These are phyloP conservation scores for Arabis hirsuta DNA, from an alignment of 345 rosid genomes.

Conservation along the genomic window DNA sequence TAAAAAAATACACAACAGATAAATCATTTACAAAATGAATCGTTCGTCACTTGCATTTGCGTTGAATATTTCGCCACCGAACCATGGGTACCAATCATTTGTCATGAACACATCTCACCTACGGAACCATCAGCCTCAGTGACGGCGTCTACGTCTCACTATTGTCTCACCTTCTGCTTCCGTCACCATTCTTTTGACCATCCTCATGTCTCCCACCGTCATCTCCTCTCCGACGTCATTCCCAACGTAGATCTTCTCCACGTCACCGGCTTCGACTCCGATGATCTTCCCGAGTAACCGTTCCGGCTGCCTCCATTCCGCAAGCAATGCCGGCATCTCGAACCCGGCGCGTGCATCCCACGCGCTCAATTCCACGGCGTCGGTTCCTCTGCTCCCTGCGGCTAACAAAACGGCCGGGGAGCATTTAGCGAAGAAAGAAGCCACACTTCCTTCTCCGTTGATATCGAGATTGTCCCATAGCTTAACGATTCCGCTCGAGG, in stretches of 20 bases:
- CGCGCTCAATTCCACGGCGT: constrained; percentile 45
- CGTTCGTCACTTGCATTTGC: constrained; percentile 14
- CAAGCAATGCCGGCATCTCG: constrained; percentile 53
- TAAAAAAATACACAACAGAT: neutral
- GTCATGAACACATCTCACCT: neutral
- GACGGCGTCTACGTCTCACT: constrained; percentile 69
- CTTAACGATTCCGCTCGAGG: constrained; percentile 41
- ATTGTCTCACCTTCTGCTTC: constrained; percentile 47
- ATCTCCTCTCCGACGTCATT: constrained; percentile 49
- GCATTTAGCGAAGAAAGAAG: constrained; percentile 41
- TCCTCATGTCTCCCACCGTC: constrained; percentile 68
- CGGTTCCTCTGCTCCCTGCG: constrained; percentile 42
- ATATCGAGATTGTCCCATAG: constrained; percentile 45
- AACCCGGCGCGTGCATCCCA: constrained; percentile 68
- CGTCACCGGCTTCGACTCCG: constrained; percentile 42
- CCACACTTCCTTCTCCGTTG: constrained; percentile 47
- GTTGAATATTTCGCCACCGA: constrained; percentile 11
- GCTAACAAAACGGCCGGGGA: constrained; percentile 53
- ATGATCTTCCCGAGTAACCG: constrained; percentile 41
- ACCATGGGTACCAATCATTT: neutral
- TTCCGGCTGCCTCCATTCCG: constrained; percentile 62
- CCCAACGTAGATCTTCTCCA: constrained; percentile 54
- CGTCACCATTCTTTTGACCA: constrained; percentile 43
- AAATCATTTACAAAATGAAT: neutral
- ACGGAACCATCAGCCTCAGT: neutral